A percentile compares a stretch with the other conserved stretches of the same genome.
Conservation (phyloP, 768 basidiomycete species). For the Russula sp. region DNA sequence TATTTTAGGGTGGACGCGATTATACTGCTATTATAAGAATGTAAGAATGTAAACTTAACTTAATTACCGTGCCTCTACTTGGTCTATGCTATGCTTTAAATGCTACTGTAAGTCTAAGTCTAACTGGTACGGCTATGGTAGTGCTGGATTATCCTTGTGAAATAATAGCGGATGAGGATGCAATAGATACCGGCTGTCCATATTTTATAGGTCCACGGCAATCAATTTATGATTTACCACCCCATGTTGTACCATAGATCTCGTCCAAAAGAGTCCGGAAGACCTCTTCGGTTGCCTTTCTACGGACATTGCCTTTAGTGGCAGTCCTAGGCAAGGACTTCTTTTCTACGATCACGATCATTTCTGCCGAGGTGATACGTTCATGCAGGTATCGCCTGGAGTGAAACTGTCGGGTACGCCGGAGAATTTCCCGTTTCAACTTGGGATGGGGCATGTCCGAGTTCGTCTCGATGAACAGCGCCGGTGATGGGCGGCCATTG, state of each 20-base stretch:
- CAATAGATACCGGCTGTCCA: constrained; percentile 7
- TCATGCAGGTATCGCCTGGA: constrained; percentile 72
- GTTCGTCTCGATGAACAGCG: constrained; percentile 65
- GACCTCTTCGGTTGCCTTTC: constrained; percentile 65
- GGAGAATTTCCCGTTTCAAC: constrained; percentile 65
- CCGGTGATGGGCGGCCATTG: constrained; percentile 66
- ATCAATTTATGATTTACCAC: constrained; percentile 9
- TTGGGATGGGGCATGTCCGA: constrained; percentile 45
- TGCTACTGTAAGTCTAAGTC: not conserved
- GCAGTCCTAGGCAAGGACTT: constrained; percentile 70
- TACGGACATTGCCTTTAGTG: constrained; percentile 78
- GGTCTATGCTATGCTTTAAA: not conserved
- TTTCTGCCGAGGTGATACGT: constrained; percentile 56
- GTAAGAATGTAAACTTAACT: constrained; percentile 7
- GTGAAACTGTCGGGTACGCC: constrained; percentile 69
- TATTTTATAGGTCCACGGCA: not conserved
- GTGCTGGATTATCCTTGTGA: constrained; percentile 2
- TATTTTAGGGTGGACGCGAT: constrained; percentile 1
- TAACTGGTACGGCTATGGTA: constrained; percentile 12
- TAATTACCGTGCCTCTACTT: not conserved
- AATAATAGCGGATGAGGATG: not conserved
- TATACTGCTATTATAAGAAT: constrained; percentile 7
- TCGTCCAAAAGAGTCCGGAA: constrained; percentile 53
- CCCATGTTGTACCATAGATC: constrained; percentile 38
- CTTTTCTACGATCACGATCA: constrained; percentile 61